Evolutionary conservation across 2,329 filamentous ascomycete species (phyloP).

Genomic region (Aspergillus novoparasiticus): DNA sequence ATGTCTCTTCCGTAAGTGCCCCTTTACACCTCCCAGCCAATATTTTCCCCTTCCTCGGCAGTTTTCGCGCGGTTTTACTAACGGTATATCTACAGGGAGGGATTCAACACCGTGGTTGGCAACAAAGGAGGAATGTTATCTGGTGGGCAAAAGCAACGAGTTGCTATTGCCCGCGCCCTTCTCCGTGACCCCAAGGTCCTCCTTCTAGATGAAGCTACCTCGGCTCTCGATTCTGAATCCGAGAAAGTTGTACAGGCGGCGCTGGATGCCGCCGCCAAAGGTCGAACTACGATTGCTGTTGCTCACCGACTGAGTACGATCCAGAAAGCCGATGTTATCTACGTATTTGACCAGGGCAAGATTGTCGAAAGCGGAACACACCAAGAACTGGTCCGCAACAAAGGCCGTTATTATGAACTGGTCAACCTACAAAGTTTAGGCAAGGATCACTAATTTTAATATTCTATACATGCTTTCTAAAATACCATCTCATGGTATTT

Average conservation of each 20-base stretch:
- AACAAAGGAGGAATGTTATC: conserved; percentile 83
- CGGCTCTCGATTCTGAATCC: conserved; percentile 53
- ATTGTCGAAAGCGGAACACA: conserved; percentile 87
- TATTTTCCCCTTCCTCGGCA: background rate
- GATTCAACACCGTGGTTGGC: conserved; percentile 82
- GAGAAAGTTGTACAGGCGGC: conserved; percentile 65
- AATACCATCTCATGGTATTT: conserved; percentile 4
- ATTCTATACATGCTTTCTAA: conserved; percentile 3
- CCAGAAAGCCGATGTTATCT: conserved; percentile 91
- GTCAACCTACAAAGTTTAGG: conserved; percentile 79
- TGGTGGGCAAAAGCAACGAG: conserved; percentile 91
- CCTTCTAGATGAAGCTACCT: conserved; percentile 75
- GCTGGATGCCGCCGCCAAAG: conserved; percentile 79
- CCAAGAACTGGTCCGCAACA: conserved; percentile 67
- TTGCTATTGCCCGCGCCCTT: conserved; percentile 88
- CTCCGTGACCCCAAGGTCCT: conserved; percentile 89
- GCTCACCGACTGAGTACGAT: conserved; percentile 91
- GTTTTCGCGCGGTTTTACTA: conserved; percentile 5
- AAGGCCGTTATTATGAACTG: conserved; percentile 75
- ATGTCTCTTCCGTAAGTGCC: conserved; percentile 68
- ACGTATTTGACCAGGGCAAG: conserved; percentile 89
- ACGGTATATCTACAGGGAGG: conserved; percentile 55
- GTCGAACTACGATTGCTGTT: conserved; percentile 88
- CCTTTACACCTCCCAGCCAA: background rate
- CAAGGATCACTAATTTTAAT: conserved; percentile 47